Evolutionary conservation across 1,284 basidiomycete genomes (phyloP).

Genomic region (Waitea zeae): DNA sequence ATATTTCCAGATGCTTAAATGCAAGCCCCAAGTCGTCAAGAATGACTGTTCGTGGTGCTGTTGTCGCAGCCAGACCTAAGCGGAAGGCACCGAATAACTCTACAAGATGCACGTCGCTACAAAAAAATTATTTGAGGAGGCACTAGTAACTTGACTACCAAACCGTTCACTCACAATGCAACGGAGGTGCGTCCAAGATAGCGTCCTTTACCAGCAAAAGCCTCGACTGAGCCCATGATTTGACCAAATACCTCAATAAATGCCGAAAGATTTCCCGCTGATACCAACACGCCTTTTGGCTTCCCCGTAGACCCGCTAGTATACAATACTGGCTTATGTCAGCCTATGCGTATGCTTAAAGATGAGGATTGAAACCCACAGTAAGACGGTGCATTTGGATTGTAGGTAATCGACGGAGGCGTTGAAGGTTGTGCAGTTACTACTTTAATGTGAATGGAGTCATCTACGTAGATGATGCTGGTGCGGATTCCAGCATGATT

Average conservation of each 20-base stretch:
- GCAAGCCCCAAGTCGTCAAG: background rate
- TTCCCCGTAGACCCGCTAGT: background rate
- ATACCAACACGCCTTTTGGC: background rate
- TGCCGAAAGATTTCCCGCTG: background rate
- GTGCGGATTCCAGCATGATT: background rate
- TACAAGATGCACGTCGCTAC: slow-evolving; percentile 13
- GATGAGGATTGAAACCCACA: background rate
- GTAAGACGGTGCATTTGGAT: background rate
- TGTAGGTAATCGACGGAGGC: background rate
- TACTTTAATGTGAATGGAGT: background rate
- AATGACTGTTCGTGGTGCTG: slow-evolving; percentile 8
- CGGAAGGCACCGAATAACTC: slow-evolving; percentile 14
- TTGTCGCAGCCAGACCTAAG: slow-evolving; percentile 13
- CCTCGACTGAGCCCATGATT: background rate
- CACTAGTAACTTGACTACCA: background rate
- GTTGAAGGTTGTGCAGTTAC: background rate
- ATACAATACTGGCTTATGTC: background rate
- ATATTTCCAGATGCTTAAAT: background rate
- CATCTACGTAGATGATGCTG: background rate
- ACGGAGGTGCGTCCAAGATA: background rate
- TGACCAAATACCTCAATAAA: background rate
- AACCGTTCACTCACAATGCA: background rate
- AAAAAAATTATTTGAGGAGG: background rate
- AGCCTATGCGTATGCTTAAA: background rate
- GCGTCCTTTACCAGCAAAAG: background rate